phyloP scores from a whole-genome alignment of 257 asterid genomes.

The Cinchona pubescens region DNA sequence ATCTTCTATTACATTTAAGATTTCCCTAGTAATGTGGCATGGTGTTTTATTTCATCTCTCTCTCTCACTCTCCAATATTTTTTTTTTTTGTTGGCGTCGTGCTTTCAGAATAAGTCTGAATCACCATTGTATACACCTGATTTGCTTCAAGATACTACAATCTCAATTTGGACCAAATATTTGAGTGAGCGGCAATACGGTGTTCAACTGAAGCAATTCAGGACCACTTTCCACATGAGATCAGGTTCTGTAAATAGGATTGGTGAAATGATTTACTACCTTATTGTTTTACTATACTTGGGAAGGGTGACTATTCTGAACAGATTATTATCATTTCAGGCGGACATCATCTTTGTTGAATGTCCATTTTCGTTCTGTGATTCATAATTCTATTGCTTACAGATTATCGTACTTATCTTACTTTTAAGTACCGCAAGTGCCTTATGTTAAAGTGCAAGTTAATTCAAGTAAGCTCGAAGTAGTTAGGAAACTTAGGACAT shows the following conservation, averaged over 20 bases:
- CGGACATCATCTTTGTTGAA: neutral
- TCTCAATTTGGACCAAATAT: neutral
- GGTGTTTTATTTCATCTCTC: slow-evolving; percentile 1
- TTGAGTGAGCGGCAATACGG: neutral
- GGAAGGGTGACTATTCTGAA: neutral
- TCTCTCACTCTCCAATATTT: neutral
- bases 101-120: too few relatives aligned
- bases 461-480: too few relatives aligned
- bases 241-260: neutral
- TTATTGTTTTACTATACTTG: neutral
- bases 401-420: too few relatives aligned
- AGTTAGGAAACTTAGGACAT: too few relatives aligned
- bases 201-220: neutral
- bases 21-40: neutral
- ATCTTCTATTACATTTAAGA: neutral
- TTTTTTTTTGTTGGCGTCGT: neutral
- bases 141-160: neutral
- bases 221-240: neutral
- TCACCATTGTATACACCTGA: neutral
- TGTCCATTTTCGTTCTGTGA: neutral
- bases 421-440: too few relatives aligned
- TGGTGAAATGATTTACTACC: neutral
- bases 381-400: too few relatives aligned
- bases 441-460: too few relatives aligned
- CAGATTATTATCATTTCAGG: neutral